Base-by-base conservation (phyloP, 768 basidiomycete species). In the Inosperma sp. region DNA sequence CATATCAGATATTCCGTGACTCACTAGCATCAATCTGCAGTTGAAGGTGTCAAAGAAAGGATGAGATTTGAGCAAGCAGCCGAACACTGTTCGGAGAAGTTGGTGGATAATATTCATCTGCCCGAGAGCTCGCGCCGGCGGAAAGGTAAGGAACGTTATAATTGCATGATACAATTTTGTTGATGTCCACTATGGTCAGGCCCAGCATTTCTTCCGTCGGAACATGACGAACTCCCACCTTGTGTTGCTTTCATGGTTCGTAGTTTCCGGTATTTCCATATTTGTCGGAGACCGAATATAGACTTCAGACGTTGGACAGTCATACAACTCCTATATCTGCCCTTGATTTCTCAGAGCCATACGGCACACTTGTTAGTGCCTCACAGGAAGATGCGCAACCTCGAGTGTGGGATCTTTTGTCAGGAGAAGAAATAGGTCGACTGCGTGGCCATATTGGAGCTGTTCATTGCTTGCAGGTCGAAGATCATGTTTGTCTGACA, bases 221-320 rank as follows among this genome's bases (percentile, higher is more conserved):
- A 98, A 65, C 96, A 99, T 58, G 92, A 93, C 58, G 93, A 96
- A 47, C 75, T 99, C 25, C 96, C 96, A 7, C 81, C 85, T 7
- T 93, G 92, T 1, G 82, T 98, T 5, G 96, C 95, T 10, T 99
- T 99, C 71, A 98, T 99, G 94, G 92, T 91, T 68, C 58, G 60
- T 59, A 14, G 37, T 23, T 33, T 39, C 39, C 33, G 21, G 48
- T 5, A 14, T 50, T n/a, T n/a, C n/a, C n/a, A n/a, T n/a, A n/a
- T n/a, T n/a, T n/a, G n/a, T n/a, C n/a, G n/a, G n/a, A n/a, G n/a
- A n/a, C n/a, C n/a, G n/a, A n/a, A n/a, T n/a, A n/a, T n/a, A n/a
- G n/a, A n/a, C 31, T 44, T 26, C 37, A 94, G 91, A 90, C 92
- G 3, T 75, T 98, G 26, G 77, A 84, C 34, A 81, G 81, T 41